phyloP scores from a whole-genome alignment of 768 basidiomycete species.

The Clitopilus passeckerianus region DNA sequence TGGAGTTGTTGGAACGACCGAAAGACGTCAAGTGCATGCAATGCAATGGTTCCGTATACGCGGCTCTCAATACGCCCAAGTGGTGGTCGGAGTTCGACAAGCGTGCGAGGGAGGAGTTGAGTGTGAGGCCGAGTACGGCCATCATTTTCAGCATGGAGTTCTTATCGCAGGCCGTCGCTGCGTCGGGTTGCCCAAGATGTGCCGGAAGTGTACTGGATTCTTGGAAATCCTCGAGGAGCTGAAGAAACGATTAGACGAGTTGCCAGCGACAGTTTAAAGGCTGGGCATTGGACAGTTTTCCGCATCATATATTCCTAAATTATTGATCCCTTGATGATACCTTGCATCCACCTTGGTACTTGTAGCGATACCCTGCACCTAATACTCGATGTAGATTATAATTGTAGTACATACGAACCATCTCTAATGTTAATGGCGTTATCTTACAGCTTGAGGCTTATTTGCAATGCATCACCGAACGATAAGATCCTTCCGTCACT shows the following conservation, averaged over 20 bases:
- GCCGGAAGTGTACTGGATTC: constrained; percentile 62
- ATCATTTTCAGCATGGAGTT: constrained; percentile 60
- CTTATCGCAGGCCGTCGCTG: constrained; percentile 44
- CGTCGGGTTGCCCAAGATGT: constrained; percentile 57
- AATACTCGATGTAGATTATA: not conserved
- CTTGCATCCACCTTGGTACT: not conserved
- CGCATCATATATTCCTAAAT: not conserved
- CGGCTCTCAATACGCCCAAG: constrained; percentile 46
- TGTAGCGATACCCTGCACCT: not conserved
- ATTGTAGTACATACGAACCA: not conserved
- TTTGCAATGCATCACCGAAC: not conserved
- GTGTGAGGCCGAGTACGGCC: constrained; percentile 48
- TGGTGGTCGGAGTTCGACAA: constrained; percentile 68
- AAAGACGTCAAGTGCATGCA: constrained; percentile 60
- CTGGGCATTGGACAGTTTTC: not conserved
- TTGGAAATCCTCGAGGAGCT: constrained; percentile 49
- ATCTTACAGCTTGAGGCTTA: not conserved
- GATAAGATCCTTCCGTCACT: constrained; percentile 13
- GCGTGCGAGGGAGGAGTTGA: constrained; percentile 54
- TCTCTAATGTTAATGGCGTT: not conserved
- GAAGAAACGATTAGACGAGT: constrained; percentile 51
- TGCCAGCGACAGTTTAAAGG: constrained; percentile 27
- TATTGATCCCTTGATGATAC: not conserved
- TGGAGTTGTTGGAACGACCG: constrained; percentile 38
- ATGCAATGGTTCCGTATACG: constrained; percentile 49